Evolutionary conservation across 2,329 filamentous ascomycete species (phyloP), one percentile per base, ranked within the genome.

Genomic region (Alternaria rosae): DNA sequence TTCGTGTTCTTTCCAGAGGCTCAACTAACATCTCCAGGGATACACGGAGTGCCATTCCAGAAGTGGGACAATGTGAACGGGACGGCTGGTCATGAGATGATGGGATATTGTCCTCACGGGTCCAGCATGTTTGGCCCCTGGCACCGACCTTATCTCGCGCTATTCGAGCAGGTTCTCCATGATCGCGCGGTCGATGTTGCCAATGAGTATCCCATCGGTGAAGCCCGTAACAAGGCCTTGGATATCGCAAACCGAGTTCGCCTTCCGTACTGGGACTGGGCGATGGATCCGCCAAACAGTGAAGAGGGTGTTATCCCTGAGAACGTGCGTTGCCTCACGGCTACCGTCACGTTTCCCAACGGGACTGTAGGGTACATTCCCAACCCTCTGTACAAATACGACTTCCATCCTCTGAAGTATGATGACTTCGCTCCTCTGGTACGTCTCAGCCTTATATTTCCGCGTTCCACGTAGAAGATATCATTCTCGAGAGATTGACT

Each of bases 261-360:
- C 2, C 57, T 77, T n/a, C 75, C 76, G 9, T 77, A 76, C 61
- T 77, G 73, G 75, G 76, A 78, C 58, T 78, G 75, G 76, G 75
- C 74, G 0, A 67, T 72, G 23, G 58, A 73, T 38, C 71, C 75
- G 3, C 54, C 67, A 1, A 61, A 71, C 28, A 51, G 45, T 11
- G 63, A 62, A 6, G 71, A 76, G 48, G 73, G 72, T 32, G 65
- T 64, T 23, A 70, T 77, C 58, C 75, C 75, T 3, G 41, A 56
- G 6, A 70, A 65, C 57, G 62, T 77, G 15, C 66, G 73, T 47
- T 54, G 62, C 26, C 44, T 43, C 12, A 70, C 61, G 7, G 64
- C 54, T 8, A 67, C 54, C 3, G 68, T 77, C n/a, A 74, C 66
- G 1, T 71, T 69, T 43, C 74, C 74, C 3, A 73, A 76, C 38